Evolutionary conservation across 768 basidiomycete genomes (phyloP).

Genomic region (Pleurotus salmoneostramineus): DNA sequence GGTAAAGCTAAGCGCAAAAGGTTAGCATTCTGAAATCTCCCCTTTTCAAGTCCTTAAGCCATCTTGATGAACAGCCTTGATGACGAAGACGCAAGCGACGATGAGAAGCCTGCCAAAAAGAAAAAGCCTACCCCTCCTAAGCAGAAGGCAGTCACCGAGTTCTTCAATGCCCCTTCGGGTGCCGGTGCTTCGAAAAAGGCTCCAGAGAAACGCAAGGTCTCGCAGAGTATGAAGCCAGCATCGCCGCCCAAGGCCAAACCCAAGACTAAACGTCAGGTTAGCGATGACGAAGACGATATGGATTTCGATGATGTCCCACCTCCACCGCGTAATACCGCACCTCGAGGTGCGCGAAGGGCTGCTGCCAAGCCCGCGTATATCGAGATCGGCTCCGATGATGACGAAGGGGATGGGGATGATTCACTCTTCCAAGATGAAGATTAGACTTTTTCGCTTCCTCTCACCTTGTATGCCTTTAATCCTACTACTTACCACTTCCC

Average conservation of each 20-base stretch:
- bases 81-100: constrained; percentile 30
- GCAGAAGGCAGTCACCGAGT: constrained; percentile 49
- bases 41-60: neutral
- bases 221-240: constrained; percentile 57
- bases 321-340: constrained; percentile 35
- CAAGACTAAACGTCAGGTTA: constrained; percentile 38
- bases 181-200: constrained; percentile 31
- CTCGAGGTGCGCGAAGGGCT: constrained; percentile 45
- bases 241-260: constrained; percentile 47
- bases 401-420: constrained; percentile 37
- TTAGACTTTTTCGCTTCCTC: constrained; percentile 7
- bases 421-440: constrained; percentile 46
- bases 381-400: constrained; percentile 50
- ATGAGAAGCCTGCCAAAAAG: constrained; percentile 47
- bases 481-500: neutral
- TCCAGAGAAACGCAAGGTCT: constrained; percentile 41
- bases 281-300: constrained; percentile 42
- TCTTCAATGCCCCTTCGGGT: constrained; percentile 45
- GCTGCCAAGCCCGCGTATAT: constrained; percentile 55
- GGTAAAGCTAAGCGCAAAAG: constrained; percentile 61
- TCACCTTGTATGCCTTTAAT: neutral
- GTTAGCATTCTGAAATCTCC: constrained; percentile 24
- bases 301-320: constrained; percentile 39
- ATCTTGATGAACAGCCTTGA: constrained; percentile 23
- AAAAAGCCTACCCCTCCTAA: constrained; percentile 38